Percentiles rank a stretch among this genome's conserved stretches.
Conservation (phyloP, 495 filamentous ascomycete species). For the Aspergillus affinis region DNA sequence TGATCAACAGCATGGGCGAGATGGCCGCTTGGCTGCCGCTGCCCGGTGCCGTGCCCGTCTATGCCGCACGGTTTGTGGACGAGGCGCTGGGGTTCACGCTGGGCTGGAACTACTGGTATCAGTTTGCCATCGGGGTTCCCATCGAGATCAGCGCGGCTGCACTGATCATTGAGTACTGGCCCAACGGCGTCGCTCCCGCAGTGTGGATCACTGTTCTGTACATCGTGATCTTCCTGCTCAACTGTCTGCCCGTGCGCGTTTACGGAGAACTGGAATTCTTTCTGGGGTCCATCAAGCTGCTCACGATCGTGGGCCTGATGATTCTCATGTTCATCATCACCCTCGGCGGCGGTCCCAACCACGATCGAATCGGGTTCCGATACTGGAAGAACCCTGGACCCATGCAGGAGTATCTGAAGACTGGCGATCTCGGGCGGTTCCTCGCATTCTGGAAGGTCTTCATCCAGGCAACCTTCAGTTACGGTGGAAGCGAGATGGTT, state of each 20-base stretch:
- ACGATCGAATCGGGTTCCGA: conserved; percentile 33
- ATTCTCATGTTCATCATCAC: conserved; percentile 51
- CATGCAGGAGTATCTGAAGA: conserved; percentile 42
- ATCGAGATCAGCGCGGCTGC: conserved; percentile 66
- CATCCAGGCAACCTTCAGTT: conserved; percentile 43
- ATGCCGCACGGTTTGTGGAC: conserved; percentile 65
- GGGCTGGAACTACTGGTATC: conserved; percentile 64
- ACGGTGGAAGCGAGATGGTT: conserved; percentile 66
- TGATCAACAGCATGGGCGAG: conserved; percentile 54
- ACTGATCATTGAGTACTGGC: conserved; percentile 67
- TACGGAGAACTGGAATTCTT: conserved; percentile 51
- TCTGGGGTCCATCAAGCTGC: conserved; percentile 45
- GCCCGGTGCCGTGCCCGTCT: conserved; percentile 65
- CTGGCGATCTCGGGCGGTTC: conserved; percentile 40
- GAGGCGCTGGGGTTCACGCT: conserved; percentile 66
- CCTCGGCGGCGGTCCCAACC: conserved; percentile 26
- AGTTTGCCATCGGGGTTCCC: conserved; percentile 55
- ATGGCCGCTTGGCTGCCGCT: conserved; percentile 74
- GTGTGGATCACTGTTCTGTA: conserved; percentile 48
- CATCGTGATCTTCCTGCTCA: conserved; percentile 43
- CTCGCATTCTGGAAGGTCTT: conserved; percentile 41
- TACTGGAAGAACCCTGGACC: conserved; percentile 53
- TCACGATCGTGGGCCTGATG: conserved; percentile 45
- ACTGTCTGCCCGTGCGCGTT: conserved; percentile 38
- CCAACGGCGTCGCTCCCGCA: conserved; percentile 30